Percentiles rank a stretch among this genome's conserved stretches.
These are phyloP conservation scores for Lepidium africanum DNA, from an alignment of 345 rosid species.

Conservation along the genomic window DNA sequence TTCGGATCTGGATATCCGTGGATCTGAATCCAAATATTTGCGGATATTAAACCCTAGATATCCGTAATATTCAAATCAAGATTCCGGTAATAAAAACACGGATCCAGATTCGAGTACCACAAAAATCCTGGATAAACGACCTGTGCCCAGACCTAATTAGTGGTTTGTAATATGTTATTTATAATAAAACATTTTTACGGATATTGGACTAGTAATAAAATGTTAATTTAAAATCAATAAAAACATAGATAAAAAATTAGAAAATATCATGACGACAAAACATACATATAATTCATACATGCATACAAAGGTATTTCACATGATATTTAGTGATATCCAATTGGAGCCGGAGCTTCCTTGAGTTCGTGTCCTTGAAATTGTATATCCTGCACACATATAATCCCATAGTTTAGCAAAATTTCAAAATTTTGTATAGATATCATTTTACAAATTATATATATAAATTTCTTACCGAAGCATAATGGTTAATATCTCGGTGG, in stretches of 20 bases:
- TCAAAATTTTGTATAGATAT: not conserved
- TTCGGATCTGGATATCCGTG: too few relatives aligned
- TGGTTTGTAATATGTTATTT: too few relatives aligned
- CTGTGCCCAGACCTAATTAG: too few relatives aligned
- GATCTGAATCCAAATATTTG: too few relatives aligned
- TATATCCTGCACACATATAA: slow-evolving; percentile 39
- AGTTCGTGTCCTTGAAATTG: slow-evolving; percentile 45
- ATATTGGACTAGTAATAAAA: not conserved
- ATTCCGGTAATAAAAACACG: too few relatives aligned
- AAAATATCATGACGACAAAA: not conserved
- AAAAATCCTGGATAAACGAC: too few relatives aligned
- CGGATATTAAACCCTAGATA: too few relatives aligned
- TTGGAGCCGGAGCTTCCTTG: slow-evolving; percentile 50
- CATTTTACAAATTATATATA: not conserved
- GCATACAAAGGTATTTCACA: not conserved
- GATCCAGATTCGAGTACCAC: too few relatives aligned
- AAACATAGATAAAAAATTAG: too few relatives aligned
- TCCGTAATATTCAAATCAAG: too few relatives aligned
- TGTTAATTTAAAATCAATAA: not conserved
- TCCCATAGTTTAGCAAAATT: not conserved
- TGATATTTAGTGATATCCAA: slow-evolving; percentile 38
- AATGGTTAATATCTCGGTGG: slow-evolving; percentile 57
- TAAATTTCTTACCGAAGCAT: slow-evolving; percentile 41
- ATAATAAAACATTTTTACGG: too few relatives aligned
- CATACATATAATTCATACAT: not conserved